phyloP scores from a whole-genome alignment of 2,329 filamentous ascomycete species.

The Pseudocercospora macadamiae region DNA sequence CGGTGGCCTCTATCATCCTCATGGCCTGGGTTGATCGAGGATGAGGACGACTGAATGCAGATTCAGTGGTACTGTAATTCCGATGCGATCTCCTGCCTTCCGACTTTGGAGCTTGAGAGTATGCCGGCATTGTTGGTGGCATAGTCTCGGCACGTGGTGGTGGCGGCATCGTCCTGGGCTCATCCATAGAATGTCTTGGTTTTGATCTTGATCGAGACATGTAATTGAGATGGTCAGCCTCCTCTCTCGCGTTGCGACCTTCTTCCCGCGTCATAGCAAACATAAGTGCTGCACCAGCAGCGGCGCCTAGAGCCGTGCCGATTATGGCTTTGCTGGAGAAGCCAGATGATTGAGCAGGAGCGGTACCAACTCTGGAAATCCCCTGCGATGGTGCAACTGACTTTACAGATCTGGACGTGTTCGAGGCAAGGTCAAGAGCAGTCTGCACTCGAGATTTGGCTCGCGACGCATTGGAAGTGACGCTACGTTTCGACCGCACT shows the following conservation, averaged over 20 bases:
- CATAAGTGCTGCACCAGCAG: constrained; percentile 74
- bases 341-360: constrained; percentile 22
- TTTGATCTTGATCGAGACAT: constrained; percentile 26
- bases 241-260: constrained; percentile 48
- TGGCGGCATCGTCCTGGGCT: constrained; percentile 15
- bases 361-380: constrained; percentile 23
- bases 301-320: constrained; percentile 76
- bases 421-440: constrained; percentile 31
- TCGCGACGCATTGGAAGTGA: constrained; percentile 25
- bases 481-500: constrained; percentile 12
- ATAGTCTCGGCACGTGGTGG: constrained; percentile 18
- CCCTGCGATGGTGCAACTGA: constrained; percentile 25
- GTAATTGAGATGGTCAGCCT: constrained; percentile 38
- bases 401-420: constrained; percentile 27
- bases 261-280: constrained; percentile 73
- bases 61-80: constrained; percentile 37
- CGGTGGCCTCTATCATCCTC: constrained; percentile 46
- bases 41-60: constrained; percentile 31
- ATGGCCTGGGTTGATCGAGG: constrained; percentile 28
- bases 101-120: constrained; percentile 24
- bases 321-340: constrained; percentile 47
- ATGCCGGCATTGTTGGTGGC: constrained; percentile 35
- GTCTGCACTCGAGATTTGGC: constrained; percentile 32
- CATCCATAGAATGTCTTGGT: constrained; percentile 21
- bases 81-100: constrained; percentile 26